Evolutionary conservation across 768 basidiomycete genomes (phyloP), one percentile per base, ranked within the genome.

Genomic region (Tricholomella constricta): DNA sequence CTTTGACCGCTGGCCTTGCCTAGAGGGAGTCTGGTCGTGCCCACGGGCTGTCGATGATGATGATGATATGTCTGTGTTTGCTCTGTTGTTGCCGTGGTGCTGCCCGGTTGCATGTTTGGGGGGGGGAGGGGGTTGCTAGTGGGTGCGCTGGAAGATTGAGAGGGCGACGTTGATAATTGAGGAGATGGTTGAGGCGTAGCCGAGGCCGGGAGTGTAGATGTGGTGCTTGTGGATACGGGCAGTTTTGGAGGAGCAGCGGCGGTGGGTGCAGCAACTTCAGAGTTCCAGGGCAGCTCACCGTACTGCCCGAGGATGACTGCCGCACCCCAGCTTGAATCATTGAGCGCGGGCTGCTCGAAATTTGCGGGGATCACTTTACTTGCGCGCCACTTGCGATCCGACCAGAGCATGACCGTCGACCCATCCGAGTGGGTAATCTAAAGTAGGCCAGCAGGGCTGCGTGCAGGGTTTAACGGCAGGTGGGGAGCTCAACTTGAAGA

Each of bases 231-330:
- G 11, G 32, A 35, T 22, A 31, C 15, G 20, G 23, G n/a, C 17
- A 31, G 8, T 20, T 12, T 36, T 4, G 22, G 5, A 23, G 20
- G 3, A 4, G n/a, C 11, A 6, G 6, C 4, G 14, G 32, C 14
- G 17, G 50, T 25, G 10, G 41, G 50, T 2, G 44, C 12, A n/a
- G n/a, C 15, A 6, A 51, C 6, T 3, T 17, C 29, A 17, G 4
- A 11, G 3, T 6, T 9, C 50, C 68, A 69, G 1, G 67, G 64
- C 7, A 50, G 40, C 48, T 55, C 54, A 22, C 65, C 62, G 52
- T 66, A 66, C 17, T 61, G 20, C 15, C 57, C 57, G n/a, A 62
- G 15, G 7, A 53, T 46, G 11, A 34, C 31, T 11, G 66, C 57
- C 1, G 47, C 27, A 8, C 55, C 6, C 67, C 69, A 70, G 2